Base-by-base conservation (phyloP, 2,329 filamentous ascomycete species). In the Elsinoe necatrix region DNA sequence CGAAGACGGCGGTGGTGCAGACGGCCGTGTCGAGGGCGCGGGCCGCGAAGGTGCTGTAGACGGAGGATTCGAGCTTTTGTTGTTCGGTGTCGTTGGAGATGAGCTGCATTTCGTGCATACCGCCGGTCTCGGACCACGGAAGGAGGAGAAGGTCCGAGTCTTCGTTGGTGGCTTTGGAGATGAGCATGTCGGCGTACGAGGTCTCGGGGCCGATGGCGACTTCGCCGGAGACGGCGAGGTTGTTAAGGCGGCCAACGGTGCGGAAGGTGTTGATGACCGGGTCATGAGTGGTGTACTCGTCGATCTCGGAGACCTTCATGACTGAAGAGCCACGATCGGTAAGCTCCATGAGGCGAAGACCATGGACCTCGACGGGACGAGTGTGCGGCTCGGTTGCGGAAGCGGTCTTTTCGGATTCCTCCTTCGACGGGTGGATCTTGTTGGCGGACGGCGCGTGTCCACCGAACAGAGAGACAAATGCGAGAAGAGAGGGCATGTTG, bases 311-410 rank as follows among this genome's bases (percentile, higher is more conserved):
- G 9, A 95, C 89, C 64, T 89, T 86, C 92, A 97, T 97, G 64
- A 96, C 92, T 16, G 90, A 91, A 0, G 92, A 96, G 41, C 89
- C 87, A 78, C 92, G 89, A 64, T 96, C 91, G 0, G 89, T 95
- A 11, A 97, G 80, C 66, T 95, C 88, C 50, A 95, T 73, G 14
- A 97, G 79, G 12, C 91, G 86, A n/a, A 95, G 73, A 29, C 90
- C 92, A 64, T 95, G 89, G 0, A 90, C 85, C 65, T 87, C 80
- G 1, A 92, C 77, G 1, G 81, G 79, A 7, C 75, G 73, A 54
- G 72, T 75, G 21, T 54, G 45, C 11, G 31, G 23, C n/a, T 42
- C 16, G 16, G 39, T 41, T n/a, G 52, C 31, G 4, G 20, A 55
- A 3, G 20, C 20, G 1, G 66, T 67, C 4, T 62, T 54, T 2